Evolutionary conservation across 2,329 filamentous ascomycete genomes (phyloP).

Genomic region (Coleophoma cylindrospora): DNA sequence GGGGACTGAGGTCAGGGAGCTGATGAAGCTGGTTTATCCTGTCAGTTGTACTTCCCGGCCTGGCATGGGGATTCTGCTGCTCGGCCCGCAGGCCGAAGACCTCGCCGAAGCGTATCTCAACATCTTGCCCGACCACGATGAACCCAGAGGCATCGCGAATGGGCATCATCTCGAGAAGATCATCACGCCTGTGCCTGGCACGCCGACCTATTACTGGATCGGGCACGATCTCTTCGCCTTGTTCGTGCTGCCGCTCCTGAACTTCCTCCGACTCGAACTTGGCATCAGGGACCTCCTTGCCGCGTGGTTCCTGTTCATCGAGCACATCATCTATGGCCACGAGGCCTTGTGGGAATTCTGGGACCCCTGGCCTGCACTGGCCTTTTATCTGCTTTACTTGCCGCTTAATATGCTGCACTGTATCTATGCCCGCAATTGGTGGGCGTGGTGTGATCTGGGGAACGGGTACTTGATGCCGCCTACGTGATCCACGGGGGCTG

Average conservation of each 20-base stretch:
- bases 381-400: constrained; percentile 50
- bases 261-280: constrained; percentile 15
- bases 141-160: not conserved
- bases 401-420: constrained; percentile 27
- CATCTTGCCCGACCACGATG: constrained; percentile 26
- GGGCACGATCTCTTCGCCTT: constrained; percentile 55
- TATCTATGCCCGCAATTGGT: not conserved
- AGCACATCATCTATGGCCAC: constrained; percentile 40
- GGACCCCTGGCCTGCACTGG: constrained; percentile 50
- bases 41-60: constrained; percentile 67
- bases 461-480: not conserved
- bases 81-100: constrained; percentile 36
- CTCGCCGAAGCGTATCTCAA: constrained; percentile 43
- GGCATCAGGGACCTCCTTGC: constrained; percentile 7
- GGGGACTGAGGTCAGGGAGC: constrained; percentile 6
- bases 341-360: constrained; percentile 44
- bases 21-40: constrained; percentile 44
- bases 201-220: constrained; percentile 52
- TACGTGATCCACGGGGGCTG: too few relatives aligned
- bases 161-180: not conserved
- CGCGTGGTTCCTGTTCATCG: constrained; percentile 18
- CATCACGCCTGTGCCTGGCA: constrained; percentile 12
- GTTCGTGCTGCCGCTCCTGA: constrained; percentile 38
- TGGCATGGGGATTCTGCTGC: constrained; percentile 60
- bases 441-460: not conserved